A percentile compares a stretch with the other conserved stretches of the same genome.
Conservation (phyloP, 2,329 filamentous ascomycete genomes). For the Cadophora gregata region DNA sequence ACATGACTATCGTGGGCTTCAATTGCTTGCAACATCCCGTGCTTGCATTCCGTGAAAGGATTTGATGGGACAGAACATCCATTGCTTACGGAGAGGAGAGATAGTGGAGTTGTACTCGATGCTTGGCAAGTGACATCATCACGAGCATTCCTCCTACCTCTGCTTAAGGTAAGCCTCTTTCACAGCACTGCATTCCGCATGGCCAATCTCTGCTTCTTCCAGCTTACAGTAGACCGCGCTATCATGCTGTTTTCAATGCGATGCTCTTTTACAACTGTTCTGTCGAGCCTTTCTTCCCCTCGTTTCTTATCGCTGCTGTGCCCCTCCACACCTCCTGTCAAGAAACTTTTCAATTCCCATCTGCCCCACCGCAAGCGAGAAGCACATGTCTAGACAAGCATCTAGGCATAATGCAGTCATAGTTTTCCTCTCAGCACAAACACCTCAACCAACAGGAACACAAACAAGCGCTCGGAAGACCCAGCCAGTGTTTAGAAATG, state of each 20-base stretch:
- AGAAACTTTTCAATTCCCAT: neutral
- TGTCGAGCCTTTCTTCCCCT: neutral
- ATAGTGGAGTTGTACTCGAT: constrained; percentile 8
- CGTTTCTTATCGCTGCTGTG: constrained; percentile 22
- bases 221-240: neutral
- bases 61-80: constrained; percentile 2
- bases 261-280: neutral
- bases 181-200: neutral
- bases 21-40: constrained; percentile 6
- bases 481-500: constrained; percentile 17
- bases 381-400: constrained; percentile 8
- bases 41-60: constrained; percentile 11
- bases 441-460: constrained; percentile 8
- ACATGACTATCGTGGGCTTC: constrained; percentile 22
- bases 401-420: constrained; percentile 33
- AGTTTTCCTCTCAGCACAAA: constrained; percentile 17
- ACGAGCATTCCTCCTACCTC: neutral
- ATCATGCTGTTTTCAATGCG: neutral
- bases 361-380: constrained; percentile 22
- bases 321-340: constrained; percentile 33
- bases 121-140: constrained; percentile 24
- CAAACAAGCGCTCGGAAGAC: constrained; percentile 21
- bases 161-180: neutral
- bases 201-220: neutral
- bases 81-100: neutral